phyloP scores from a whole-genome alignment of 2,329 filamentous ascomycete genomes.

The Rutstroemia sp. region DNA sequence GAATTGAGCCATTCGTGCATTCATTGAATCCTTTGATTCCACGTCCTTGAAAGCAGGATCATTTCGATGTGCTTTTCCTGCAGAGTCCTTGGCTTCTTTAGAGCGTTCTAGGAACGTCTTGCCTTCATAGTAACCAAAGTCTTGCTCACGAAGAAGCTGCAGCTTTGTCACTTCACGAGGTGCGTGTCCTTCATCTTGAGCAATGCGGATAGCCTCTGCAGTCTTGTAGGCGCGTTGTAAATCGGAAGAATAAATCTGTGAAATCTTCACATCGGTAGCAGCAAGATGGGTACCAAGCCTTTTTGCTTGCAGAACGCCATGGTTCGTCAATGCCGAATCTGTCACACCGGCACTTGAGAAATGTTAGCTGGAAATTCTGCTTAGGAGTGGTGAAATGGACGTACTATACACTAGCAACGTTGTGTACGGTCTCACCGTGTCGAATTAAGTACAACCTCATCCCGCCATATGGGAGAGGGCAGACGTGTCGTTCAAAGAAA shows the following conservation, averaged over 20 bases:
- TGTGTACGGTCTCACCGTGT: slow-evolving; percentile 87
- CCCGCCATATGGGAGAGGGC: slow-evolving; percentile 20
- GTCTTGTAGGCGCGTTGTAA: slow-evolving; percentile 68
- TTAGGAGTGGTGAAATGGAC: slow-evolving; percentile 21
- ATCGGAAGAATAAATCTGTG: slow-evolving; percentile 70
- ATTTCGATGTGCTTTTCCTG: slow-evolving; percentile 34
- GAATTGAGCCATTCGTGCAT: slow-evolving; percentile 55
- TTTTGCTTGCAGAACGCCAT: slow-evolving; percentile 73
- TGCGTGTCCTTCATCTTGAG: slow-evolving; percentile 45
- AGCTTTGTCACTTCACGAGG: slow-evolving; percentile 21
- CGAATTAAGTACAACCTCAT: slow-evolving; percentile 71
- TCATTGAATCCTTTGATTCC: slow-evolving; percentile 65
- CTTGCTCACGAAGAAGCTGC: slow-evolving; percentile 57
- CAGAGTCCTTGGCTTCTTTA: slow-evolving; percentile 26
- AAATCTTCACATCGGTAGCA: slow-evolving; percentile 53
- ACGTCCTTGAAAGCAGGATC: slow-evolving; percentile 43
- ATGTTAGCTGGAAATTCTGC: slow-evolving; percentile 11
- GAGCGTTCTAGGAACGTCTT: slow-evolving; percentile 43
- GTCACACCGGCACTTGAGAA: slow-evolving; percentile 62
- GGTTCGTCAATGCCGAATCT: slow-evolving; percentile 73
- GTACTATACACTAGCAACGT: slow-evolving; percentile 71
- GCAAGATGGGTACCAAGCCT: slow-evolving; percentile 62
- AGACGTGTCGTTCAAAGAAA: slow-evolving; percentile 16
- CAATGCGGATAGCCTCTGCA: slow-evolving; percentile 55
- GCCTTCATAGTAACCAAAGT: slow-evolving; percentile 68